A percentile compares a stretch with the other conserved stretches of the same genome.
Evolutionary conservation across 1,284 basidiomycete species (phyloP).

Genomic region (Cutaneotrichosporon cavernicola): DNA sequence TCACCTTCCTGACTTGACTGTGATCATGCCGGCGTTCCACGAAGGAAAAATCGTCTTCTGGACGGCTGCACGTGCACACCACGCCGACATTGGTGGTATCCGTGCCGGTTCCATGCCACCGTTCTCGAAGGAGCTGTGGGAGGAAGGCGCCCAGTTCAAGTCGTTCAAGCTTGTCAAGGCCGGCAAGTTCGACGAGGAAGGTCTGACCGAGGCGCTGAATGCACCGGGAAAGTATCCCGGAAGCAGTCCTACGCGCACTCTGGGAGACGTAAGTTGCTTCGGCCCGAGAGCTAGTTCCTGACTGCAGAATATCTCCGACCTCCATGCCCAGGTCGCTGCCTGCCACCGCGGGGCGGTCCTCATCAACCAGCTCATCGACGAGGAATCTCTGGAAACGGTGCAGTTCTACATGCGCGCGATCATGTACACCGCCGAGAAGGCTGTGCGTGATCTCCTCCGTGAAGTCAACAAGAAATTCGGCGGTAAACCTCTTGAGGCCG

Average conservation of each 20-base stretch:
- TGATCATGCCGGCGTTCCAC: slow-evolving; percentile 47
- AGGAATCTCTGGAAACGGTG: slow-evolving; percentile 57
- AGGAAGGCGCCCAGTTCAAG: slow-evolving; percentile 55
- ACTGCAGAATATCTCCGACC: slow-evolving; percentile 39
- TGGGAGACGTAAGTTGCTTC: slow-evolving; percentile 58
- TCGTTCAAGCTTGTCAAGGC: slow-evolving; percentile 58
- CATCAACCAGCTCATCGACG: slow-evolving; percentile 41
- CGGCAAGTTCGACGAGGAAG: slow-evolving; percentile 56
- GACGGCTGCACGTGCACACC: slow-evolving; percentile 51
- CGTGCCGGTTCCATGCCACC: slow-evolving; percentile 56
- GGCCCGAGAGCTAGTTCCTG: slow-evolving; percentile 44
- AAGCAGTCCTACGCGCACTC: slow-evolving; percentile 80
- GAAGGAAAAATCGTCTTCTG: slow-evolving; percentile 47
- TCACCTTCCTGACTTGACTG: slow-evolving; percentile 57
- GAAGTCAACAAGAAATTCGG: slow-evolving; percentile 72
- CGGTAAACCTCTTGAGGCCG: slow-evolving; percentile 63
- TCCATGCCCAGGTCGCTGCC: slow-evolving; percentile 46
- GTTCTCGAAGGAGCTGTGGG: slow-evolving; percentile 52
- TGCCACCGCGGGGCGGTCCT: slow-evolving; percentile 43
- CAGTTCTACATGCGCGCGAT: slow-evolving; percentile 79
- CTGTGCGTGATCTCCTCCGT: slow-evolving; percentile 76
- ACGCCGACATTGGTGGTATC: slow-evolving; percentile 54
- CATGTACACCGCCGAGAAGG: slow-evolving; percentile 81
- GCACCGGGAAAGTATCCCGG: slow-evolving; percentile 80
- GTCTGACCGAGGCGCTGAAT: slow-evolving; percentile 78